These are phyloP conservation scores for Blastobotrys chiropterorum DNA, from an alignment of 805 yeast genomes.

Conservation along the genomic window DNA sequence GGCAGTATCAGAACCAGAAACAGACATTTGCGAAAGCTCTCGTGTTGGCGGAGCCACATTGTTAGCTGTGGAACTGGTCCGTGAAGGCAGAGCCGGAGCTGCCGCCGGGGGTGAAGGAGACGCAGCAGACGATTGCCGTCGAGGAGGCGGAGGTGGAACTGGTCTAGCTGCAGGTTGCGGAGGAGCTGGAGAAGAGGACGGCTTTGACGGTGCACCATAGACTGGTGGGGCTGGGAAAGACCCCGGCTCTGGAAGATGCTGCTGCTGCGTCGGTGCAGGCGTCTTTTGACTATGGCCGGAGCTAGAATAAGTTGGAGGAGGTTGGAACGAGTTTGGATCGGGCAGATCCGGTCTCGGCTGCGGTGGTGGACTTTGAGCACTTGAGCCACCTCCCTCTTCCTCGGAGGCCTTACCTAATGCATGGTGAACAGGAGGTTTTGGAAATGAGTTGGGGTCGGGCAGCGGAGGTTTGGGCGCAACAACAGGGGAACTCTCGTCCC, in stretches of 20 bases:
- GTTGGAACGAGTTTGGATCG: constrained; percentile 21
- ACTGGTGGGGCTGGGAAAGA: constrained; percentile 1
- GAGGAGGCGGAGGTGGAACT: constrained; percentile 11
- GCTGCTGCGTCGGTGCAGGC: background rate
- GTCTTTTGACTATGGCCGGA: background rate
- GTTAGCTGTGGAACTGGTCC: background rate
- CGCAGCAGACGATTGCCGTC: constrained; percentile 2
- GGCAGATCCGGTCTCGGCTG: constrained; percentile 10
- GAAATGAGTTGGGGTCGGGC: constrained; percentile 21
- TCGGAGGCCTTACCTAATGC: constrained; percentile 1
- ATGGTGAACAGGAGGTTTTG: constrained; percentile 14
- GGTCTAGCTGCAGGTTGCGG: constrained; percentile 10
- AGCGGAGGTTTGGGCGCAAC: constrained; percentile 8
- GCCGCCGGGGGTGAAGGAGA: constrained; percentile 4
- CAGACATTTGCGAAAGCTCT: background rate
- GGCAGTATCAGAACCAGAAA: background rate
- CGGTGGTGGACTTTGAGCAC: constrained; percentile 2
- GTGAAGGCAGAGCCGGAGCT: background rate
- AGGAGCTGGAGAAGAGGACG: constrained; percentile 5
- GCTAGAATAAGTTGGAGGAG: constrained; percentile 14
- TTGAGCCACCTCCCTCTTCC: too few relatives aligned
- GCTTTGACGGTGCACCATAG: background rate
- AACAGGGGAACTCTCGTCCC: background rate
- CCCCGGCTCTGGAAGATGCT: background rate
- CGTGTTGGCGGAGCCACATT: background rate